Evolutionary conservation across 2,329 filamentous ascomycete genomes (phyloP).

Genomic region (Penicillium sp.): DNA sequence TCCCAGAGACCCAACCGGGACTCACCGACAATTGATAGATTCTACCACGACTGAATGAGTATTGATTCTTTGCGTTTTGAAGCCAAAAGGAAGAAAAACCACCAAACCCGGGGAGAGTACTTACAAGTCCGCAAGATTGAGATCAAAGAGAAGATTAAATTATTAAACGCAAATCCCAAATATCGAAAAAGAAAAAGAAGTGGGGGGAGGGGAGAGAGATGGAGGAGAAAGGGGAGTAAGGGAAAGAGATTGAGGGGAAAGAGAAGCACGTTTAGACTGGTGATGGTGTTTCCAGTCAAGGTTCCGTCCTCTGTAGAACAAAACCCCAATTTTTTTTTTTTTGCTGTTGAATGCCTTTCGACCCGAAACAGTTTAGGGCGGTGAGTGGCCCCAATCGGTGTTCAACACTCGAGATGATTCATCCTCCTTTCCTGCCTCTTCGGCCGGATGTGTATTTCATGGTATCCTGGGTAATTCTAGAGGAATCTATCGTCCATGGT

Average conservation of each 20-base stretch:
- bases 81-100: conserved; percentile 26
- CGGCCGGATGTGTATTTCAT: background rate
- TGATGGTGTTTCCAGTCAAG: background rate
- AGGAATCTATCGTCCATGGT: background rate
- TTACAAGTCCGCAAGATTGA: background rate
- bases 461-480: background rate
- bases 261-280: conserved; percentile 1
- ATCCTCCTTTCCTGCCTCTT: background rate
- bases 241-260: background rate
- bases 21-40: conserved; percentile 11
- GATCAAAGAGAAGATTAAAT: conserved; percentile 8
- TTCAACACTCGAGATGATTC: conserved; percentile 4
- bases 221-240: background rate
- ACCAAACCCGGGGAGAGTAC: background rate
- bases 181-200: conserved; percentile 28
- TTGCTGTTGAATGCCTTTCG: conserved; percentile 33
- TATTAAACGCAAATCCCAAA: conserved; percentile 7
- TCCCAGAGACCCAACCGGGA: conserved; percentile 11
- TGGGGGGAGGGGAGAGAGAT: background rate
- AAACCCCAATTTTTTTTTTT: background rate
- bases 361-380: conserved; percentile 36
- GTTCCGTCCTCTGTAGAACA: background rate
- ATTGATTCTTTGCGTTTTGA: background rate
- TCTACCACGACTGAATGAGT: conserved; percentile 3
- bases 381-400: conserved; percentile 25